Conservation (phyloP, 1,284 basidiomycete genomes). For the Lignosus rhinocerotis region DNA sequence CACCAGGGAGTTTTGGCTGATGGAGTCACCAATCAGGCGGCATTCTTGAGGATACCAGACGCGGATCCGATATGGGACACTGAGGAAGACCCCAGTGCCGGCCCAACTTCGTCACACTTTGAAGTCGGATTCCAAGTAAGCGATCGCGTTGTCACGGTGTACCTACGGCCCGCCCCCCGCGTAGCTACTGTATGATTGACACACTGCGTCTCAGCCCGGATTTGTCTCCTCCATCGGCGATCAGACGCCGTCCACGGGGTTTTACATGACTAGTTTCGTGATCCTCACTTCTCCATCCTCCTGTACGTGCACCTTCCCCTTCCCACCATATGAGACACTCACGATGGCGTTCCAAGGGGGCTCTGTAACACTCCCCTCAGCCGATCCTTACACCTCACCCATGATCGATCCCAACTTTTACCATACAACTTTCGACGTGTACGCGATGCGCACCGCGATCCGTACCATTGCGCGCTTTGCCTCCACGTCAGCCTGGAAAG, state of each 20-base stretch:
- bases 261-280: slow-evolving; percentile 13
- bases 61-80: slow-evolving; percentile 5
- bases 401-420: slow-evolving; percentile 21
- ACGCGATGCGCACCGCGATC: slow-evolving; percentile 22
- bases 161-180: not conserved
- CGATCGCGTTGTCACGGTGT: not conserved
- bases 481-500: slow-evolving; percentile 18
- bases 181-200: too few species aligned
- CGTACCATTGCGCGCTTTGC: slow-evolving; percentile 20
- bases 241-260: slow-evolving; percentile 2
- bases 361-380: slow-evolving; percentile 25
- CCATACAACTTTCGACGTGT: slow-evolving; percentile 23
- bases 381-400: slow-evolving; percentile 25
- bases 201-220: not conserved
- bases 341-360: slow-evolving; percentile 20
- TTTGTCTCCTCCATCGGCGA: slow-evolving; percentile 9
- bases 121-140: slow-evolving; percentile 8
- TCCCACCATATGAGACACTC: not conserved
- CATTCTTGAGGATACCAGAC: slow-evolving; percentile 13
- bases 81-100: slow-evolving; percentile 19
- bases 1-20: slow-evolving; percentile 11
- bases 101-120: slow-evolving; percentile 20
- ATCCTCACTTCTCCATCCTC: slow-evolving; percentile 14
- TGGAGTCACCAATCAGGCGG: slow-evolving; percentile 12
- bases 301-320: slow-evolving; percentile 3